Evolutionary conservation across 306 rosid species (phyloP).

Genomic region (Styphnolobium japonicum): DNA sequence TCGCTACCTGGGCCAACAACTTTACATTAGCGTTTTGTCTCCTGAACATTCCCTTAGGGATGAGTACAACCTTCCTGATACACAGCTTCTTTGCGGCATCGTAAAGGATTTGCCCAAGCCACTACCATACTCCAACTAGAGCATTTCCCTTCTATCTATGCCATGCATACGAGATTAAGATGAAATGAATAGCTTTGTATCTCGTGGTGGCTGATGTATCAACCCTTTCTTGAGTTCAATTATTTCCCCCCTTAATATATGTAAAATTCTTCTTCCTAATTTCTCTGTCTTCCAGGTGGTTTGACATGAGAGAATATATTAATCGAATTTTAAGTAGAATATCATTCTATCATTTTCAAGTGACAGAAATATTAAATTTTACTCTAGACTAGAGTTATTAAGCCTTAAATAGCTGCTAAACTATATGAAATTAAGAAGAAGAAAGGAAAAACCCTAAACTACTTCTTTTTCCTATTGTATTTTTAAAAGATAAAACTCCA

Average conservation of each 20-base stretch:
- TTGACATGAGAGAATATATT: background rate
- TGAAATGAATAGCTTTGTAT: background rate
- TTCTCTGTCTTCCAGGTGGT: background rate
- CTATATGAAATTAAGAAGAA: too few species aligned
- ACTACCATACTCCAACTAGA: constrained; percentile 22
- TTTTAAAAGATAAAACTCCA: too few species aligned
- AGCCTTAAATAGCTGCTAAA: too few species aligned
- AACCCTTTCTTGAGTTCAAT: background rate
- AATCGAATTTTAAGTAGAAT: background rate
- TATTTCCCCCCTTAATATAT: background rate
- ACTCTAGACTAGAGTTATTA: too few species aligned
- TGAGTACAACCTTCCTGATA: constrained; percentile 61
- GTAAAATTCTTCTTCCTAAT: background rate
- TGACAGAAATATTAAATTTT: too few species aligned
- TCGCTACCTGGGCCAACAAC: constrained; percentile 66
- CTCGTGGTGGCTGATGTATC: background rate
- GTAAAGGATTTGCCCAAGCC: constrained; percentile 55
- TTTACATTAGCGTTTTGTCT: constrained; percentile 51
- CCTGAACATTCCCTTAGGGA: constrained; percentile 46
- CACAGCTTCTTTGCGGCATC: constrained; percentile 47
- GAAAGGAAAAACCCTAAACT: too few species aligned
- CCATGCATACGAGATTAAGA: background rate
- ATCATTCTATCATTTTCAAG: too few species aligned
- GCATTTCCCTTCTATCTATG: background rate
- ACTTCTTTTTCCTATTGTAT: too few species aligned